phyloP scores from a whole-genome alignment of 2,329 filamentous ascomycete species.

The Annulohypoxylon truncatum region DNA sequence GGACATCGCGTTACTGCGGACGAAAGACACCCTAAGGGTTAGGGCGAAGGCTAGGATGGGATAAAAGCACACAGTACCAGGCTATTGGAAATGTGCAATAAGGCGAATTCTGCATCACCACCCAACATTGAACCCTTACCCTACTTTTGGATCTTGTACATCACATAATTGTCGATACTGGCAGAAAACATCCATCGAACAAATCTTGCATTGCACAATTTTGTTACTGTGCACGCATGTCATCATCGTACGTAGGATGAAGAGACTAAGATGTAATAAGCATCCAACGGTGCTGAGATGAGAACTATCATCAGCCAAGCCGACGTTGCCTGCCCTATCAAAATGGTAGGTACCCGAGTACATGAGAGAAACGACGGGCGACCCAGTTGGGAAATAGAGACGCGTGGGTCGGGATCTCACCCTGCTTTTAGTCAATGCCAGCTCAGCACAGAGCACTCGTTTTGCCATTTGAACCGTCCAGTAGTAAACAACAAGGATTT shows the following conservation, averaged over 20 bases:
- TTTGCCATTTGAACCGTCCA: slow-evolving; percentile 31
- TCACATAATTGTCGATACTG: slow-evolving; percentile 19
- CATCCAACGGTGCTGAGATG: slow-evolving; percentile 35
- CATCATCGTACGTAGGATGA: slow-evolving; percentile 19
- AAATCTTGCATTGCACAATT: slow-evolving; percentile 2
- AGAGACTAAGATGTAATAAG: slow-evolving; percentile 22
- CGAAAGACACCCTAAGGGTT: slow-evolving; percentile 9
- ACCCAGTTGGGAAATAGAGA: slow-evolving; percentile 32
- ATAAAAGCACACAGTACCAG: slow-evolving; percentile 11
- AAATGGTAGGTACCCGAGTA: slow-evolving; percentile 14
- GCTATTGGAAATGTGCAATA: slow-evolving; percentile 26
- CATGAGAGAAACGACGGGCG: slow-evolving; percentile 12
- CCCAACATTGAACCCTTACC: slow-evolving; percentile 12
- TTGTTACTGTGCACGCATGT: slow-evolving; percentile 1
- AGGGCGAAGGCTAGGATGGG: background rate
- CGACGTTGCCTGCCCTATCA: slow-evolving; percentile 18
- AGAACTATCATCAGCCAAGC: slow-evolving; percentile 26
- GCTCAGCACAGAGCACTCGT: slow-evolving; percentile 33
- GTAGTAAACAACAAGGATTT: slow-evolving; percentile 40
- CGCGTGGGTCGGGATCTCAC: slow-evolving; percentile 40
- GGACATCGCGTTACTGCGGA: background rate
- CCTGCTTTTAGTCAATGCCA: slow-evolving; percentile 43
- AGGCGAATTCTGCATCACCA: slow-evolving; percentile 24
- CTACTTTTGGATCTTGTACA: background rate
- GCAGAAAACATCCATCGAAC: slow-evolving; percentile 4